phyloP scores from a whole-genome alignment of 192 early-diverging fungal genomes.

The Physocladia obscura region DNA sequence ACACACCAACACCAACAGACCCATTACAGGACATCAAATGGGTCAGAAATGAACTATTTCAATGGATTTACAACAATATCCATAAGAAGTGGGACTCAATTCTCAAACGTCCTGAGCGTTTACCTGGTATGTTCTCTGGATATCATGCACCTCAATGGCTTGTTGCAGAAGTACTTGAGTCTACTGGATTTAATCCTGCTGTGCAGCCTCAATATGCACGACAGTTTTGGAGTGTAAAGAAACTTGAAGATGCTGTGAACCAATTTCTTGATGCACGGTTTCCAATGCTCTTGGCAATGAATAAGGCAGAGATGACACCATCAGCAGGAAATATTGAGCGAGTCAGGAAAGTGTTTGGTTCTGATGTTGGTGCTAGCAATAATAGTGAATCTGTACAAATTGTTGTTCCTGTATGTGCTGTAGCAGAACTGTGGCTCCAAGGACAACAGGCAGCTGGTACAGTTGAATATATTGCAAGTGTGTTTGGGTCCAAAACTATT shows the following conservation, averaged over 20 bases:
- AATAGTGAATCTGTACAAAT: too few species aligned
- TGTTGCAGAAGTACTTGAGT: background rate
- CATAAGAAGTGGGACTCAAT: conserved; percentile 24
- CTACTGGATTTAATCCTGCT: conserved; percentile 11
- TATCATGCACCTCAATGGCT: conserved; percentile 32
- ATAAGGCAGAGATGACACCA: conserved; percentile 25
- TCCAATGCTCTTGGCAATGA: conserved; percentile 31
- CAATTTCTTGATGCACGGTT: conserved; percentile 26
- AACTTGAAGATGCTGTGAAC: conserved; percentile 14
- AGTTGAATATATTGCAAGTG: conserved; percentile 5
- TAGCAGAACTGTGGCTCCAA: conserved; percentile 27
- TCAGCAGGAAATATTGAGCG: conserved; percentile 12
- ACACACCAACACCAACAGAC: conserved; percentile 20
- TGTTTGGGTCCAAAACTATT: background rate
- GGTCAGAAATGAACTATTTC: conserved; percentile 22
- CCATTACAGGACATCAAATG: conserved; percentile 32
- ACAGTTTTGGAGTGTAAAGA: conserved; percentile 11
- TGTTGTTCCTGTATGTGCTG: conserved; percentile 32
- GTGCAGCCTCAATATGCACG: conserved; percentile 12
- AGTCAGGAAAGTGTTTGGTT: conserved; percentile 9
- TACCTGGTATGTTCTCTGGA: conserved; percentile 26
- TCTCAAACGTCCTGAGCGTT: conserved; percentile 10
- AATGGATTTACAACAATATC: conserved; percentile 32
- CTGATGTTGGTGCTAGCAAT: too few species aligned
- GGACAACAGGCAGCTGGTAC: background rate